These are phyloP conservation scores for Lotus japonicus DNA, from an alignment of 306 rosid genomes.

Conservation along the genomic window DNA sequence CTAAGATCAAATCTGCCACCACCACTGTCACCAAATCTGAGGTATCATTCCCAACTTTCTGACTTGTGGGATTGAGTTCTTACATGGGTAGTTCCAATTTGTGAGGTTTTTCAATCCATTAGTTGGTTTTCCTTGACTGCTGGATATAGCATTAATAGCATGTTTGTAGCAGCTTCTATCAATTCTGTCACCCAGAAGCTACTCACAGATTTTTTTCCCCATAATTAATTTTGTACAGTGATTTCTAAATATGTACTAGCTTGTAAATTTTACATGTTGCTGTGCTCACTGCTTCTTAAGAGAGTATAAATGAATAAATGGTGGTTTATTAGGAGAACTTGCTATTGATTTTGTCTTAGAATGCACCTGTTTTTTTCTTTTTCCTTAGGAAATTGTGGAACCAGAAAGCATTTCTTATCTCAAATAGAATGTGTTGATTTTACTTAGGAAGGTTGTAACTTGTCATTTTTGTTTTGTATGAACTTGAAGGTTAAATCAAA, in stretches of 20 bases:
- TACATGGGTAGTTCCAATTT: slow-evolving; percentile 3
- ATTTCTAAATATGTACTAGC: neutral
- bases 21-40: slow-evolving; percentile 52
- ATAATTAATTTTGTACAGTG: too few species aligned
- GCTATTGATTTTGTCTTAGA: slow-evolving; percentile 11
- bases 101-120: slow-evolving; percentile 13
- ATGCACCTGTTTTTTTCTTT: neutral
- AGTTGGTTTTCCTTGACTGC: slow-evolving; percentile 4
- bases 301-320: neutral
- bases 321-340: slow-evolving; percentile 1
- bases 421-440: slow-evolving; percentile 5
- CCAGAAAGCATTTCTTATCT: neutral
- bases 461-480: neutral
- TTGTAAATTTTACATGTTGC: neutral
- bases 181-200: too few species aligned
- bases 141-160: neutral
- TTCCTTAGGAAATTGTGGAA: neutral
- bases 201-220: too few species aligned
- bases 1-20: slow-evolving; percentile 46
- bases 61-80: slow-evolving; percentile 17
- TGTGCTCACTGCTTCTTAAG: neutral
- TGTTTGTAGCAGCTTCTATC: too few species aligned
- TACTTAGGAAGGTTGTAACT: slow-evolving; percentile 18
- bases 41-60: slow-evolving; percentile 37
- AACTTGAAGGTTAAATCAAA: slow-evolving; percentile 69